phyloP scores from a whole-genome alignment of 306 rosid genomes.

The Cicer arietinum region DNA sequence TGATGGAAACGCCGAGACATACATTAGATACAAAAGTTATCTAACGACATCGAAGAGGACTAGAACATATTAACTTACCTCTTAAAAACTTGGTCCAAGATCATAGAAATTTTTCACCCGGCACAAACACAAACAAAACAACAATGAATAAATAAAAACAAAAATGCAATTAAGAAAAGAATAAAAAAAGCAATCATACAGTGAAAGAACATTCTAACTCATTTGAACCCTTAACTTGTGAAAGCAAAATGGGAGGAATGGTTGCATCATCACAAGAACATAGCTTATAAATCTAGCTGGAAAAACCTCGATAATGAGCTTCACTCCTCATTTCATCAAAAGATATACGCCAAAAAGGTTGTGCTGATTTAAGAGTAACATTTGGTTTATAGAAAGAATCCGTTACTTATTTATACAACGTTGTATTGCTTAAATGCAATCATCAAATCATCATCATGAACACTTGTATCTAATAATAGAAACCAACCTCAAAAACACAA shows the following conservation, averaged over 20 bases:
- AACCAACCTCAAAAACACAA: conserved; percentile 42
- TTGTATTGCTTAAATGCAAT: conserved; percentile 41
- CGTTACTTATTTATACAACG: conserved; percentile 47
- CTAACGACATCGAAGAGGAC: too few relatives aligned
- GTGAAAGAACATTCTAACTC: not conserved
- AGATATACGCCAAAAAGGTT: conserved; percentile 33
- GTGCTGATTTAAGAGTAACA: conserved; percentile 16
- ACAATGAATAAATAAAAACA: too few relatives aligned
- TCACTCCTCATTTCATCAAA: conserved; percentile 19
- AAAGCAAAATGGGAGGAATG: not conserved
- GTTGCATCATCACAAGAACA: conserved; percentile 10
- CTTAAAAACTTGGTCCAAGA: too few relatives aligned
- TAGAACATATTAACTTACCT: too few relatives aligned
- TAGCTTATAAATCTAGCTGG: not conserved
- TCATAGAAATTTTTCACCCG: too few relatives aligned
- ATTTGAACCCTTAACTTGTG: not conserved
- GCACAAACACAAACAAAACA: not conserved
- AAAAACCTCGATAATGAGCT: conserved; percentile 22
- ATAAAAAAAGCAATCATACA: not conserved
- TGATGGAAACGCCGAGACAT: too few relatives aligned
- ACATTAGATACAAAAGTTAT: too few relatives aligned
- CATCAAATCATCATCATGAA: conserved; percentile 33
- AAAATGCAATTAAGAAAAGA: not conserved
- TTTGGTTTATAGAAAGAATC: conserved; percentile 43
- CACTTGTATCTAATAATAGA: conserved; percentile 35